Evolutionary conservation across 768 basidiomycete genomes (phyloP), one percentile per base, ranked within the genome.

Genomic region (Termitomyces bulborhizus): DNA sequence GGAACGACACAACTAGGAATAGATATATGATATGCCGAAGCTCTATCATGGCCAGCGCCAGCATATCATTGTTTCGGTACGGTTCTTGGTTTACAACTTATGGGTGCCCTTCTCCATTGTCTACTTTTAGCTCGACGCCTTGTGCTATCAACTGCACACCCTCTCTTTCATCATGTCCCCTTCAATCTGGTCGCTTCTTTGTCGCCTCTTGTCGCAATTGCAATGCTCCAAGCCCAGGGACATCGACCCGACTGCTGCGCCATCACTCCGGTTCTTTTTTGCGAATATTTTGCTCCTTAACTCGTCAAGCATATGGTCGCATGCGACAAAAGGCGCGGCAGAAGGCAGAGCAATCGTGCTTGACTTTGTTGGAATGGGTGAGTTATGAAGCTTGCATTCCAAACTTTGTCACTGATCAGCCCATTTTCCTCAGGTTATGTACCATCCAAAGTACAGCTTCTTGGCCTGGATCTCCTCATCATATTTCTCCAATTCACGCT

Each of bases 131-230:
- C 77, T 90, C 66, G 85, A 90, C 68, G 69, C 76, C 56, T 70
- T 90, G 32, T 73, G 88, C 57, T 86, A 86, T 71, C 86, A 90
- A 65, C 71, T 92, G 58, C 82, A 87, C 68, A 78, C 82, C 49
- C 66, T 90, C 55, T 90, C 88, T 42, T 91, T 88, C 76, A 81
- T 91, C 69, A 75, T 87, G 32, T 84, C 88, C 3, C 89, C 90
- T 7, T 77, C 84, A 32, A 63, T 90, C 55, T 76, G 78, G 74
- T 66, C 77, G 13, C 78, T 79, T 60, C 48, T 84, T 39, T 76
- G 73, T 53, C 79, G 89, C 39, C 61, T 84, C 46, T 60, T 80
- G 40, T 76, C 78, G 40, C 89, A 91, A 66, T 78, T 83, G 61
- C 76, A 87, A 60, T 85, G 83, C 65, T 74, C 81, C 42, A 81